Evolutionary conservation across 2,329 filamentous ascomycete genomes (phyloP), one percentile per base, ranked within the genome.

Genomic region (Exophiala spinifera): DNA sequence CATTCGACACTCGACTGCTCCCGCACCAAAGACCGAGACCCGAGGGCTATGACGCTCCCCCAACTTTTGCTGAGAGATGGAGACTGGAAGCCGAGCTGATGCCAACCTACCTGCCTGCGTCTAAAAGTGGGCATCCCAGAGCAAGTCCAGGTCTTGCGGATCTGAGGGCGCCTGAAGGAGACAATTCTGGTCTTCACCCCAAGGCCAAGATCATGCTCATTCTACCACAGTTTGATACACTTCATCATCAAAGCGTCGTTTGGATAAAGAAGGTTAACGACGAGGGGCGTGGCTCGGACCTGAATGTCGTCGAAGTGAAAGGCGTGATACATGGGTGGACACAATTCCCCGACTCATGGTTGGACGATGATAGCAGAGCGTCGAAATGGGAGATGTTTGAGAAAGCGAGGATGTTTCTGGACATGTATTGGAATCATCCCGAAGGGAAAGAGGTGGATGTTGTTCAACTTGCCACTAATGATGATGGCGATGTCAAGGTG

Each of bases 241-340:
- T 65, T 13, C 49, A 59, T 20, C 43, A 48, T 3, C 60, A 63
- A 51, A 63, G 59, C 36, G 40, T 61, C 37, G 36, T 51, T 1
- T 65, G 61, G 61, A 43, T 61, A 25, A 19, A 61, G 48, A 63
- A 65, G 43, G 55, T 61, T n/a, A 39, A 46, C 8, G 55, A 63
- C 20, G 46, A 56, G 21, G 61, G 61, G 13, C 43, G 63, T 7
- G 53, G 51, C 7, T 23, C 39, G 10, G 53, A 64, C 42, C 48
- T 65, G 33, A 51, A 48, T 4, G 53, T 65, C 34, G 50, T 60
- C 17, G 55, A 62, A 17, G 59, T 61, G 36, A 49, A 58, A 33
- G 60, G 59, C 15, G 61, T 61, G 17, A 49, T 54, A 14, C 63
- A 65, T 36, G 63, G 63, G 10, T 65, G 62, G 60, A 65, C 63